Evolutionary conservation across 2,329 filamentous ascomycete genomes (phyloP), one percentile per base, ranked within the genome.

Genomic region (Trichoderma lentiforme): DNA sequence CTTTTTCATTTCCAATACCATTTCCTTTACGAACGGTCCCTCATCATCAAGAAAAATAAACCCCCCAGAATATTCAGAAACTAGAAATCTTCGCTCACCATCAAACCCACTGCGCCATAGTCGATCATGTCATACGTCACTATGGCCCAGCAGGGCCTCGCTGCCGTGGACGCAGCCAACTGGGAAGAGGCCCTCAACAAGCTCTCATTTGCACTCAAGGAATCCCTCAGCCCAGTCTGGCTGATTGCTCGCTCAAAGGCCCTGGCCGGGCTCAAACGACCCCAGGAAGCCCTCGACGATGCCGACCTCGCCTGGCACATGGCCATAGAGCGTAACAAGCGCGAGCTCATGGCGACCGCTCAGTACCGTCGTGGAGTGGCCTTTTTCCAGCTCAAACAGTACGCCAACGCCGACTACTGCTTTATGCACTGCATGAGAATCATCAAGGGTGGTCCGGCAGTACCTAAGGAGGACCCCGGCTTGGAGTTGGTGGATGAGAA

Each of bases 171-270:
- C 32, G 84, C 82, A 9, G 87, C 86, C 65, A 86, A 95, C 73
- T 95, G 89, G 81, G 83, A 86, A 6, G 84, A 86, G 61, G 94
- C 93, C 58, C 88, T 97, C 75, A 80, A 84, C 43, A 87, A 90
- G 76, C 91, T 92, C 74, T 92, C 91, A 8, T 81, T 84, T 51
- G 93, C 93, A 7, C 84, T 97, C 39, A 83, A 89, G 73, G 85
- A 85, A 14, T 90, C 91, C 0, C 84, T 84, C 51, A 93, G 93
- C 3, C 92, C 93, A 1, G 83, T 88, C 63, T 98, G 96, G 88
- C 91, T 95, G 74, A 89, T 96, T 74, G 90, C 92, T 75, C 93
- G 95, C 24, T 92, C 94, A 5, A 94, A 91, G 56, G 93, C 93
- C 51, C 91, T 94, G 79, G 87, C 93, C 64, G 88, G 92, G 72